phyloP scores from a whole-genome alignment of 1,284 basidiomycete genomes.

The Polyporus tsugae region DNA sequence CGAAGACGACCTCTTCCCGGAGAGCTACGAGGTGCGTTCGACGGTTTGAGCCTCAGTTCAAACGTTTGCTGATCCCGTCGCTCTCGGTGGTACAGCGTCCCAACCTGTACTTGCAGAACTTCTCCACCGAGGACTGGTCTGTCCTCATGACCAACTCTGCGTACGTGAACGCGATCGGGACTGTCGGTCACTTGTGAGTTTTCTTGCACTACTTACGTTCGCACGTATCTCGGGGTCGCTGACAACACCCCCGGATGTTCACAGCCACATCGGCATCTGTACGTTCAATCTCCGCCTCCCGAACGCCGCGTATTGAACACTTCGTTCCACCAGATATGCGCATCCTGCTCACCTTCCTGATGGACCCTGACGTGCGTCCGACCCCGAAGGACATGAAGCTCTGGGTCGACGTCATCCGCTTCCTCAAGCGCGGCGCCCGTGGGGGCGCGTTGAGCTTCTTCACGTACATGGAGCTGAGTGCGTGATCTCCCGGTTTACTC shows the following conservation, averaged over 20 bases:
- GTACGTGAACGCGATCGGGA: slow-evolving; percentile 60
- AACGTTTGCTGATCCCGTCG: not conserved
- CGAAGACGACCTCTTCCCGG: slow-evolving; percentile 65
- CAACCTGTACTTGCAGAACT: slow-evolving; percentile 71
- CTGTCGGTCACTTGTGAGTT: slow-evolving; percentile 49
- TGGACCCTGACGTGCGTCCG: slow-evolving; percentile 62
- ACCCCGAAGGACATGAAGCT: slow-evolving; percentile 65
- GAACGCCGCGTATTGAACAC: not conserved
- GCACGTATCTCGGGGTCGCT: not conserved
- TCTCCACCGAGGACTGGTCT: slow-evolving; percentile 66
- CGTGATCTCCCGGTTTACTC: not conserved
- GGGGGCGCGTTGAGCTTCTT: slow-evolving; percentile 69
- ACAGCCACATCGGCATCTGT: slow-evolving; percentile 62
- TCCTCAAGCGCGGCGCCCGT: slow-evolving; percentile 61
- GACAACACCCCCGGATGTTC: slow-evolving; percentile 28
- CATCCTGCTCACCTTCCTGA: slow-evolving; percentile 63
- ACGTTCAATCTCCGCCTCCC: slow-evolving; percentile 21
- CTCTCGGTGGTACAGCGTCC: slow-evolving; percentile 47
- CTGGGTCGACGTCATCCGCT: slow-evolving; percentile 70
- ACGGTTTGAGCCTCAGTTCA: no score
- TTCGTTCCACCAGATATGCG: slow-evolving; percentile 52
- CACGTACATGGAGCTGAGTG: slow-evolving; percentile 69
- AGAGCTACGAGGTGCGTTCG: slow-evolving; percentile 55
- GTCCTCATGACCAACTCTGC: slow-evolving; percentile 67
- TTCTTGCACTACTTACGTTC: not conserved